Evolutionary conservation across 441 rosid species (phyloP), one percentile per base, ranked within the genome.

Genomic region (Aleurites moluccanus): DNA sequence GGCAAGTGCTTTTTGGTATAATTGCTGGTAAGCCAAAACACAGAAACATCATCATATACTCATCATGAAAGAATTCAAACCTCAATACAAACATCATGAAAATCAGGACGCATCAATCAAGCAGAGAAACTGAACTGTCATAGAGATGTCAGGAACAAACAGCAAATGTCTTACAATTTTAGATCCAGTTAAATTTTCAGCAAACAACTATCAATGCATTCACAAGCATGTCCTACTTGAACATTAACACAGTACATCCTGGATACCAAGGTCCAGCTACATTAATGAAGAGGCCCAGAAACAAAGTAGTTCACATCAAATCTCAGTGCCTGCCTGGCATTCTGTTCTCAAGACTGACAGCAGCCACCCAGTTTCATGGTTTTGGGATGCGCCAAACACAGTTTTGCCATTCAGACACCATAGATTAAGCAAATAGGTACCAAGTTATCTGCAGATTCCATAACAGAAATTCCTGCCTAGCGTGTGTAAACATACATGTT

Each of bases 1-100:
- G 52, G 99, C 93, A 79, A 96, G 98, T 71, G 98, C 99, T 79
- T 96, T 96, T 63, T 84, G 98, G 85, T 96, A 96, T 71, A 94
- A 83, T 96, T 94, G 98, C 98, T 96, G 92, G 70, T 49, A 59
- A 65, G 3, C 30, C 52, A 63, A 62, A 27, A 14, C 38, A 65
- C 23, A 28, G 10, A 62, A 56, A 52, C 21, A 23, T 28, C 60
- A 57, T 59, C 59, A 30, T 40, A 25, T 2, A 56, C 52, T 18
- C 15, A 52, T 20, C 14, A 30, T 72, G 20, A 68, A 65, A 47
- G 8, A 67, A 56, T 64, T 21, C 3, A 71, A 50, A 10, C 50
- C 64, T 68, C 64, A 27, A 40, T 44, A 16, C 2, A 44, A 59
- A 44, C 64, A 66, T 25, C 20, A 21, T 23, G 11, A 64, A 40